Base-by-base conservation (phyloP, 2,329 filamentous ascomycete genomes). In the Fusarium equiseti region DNA sequence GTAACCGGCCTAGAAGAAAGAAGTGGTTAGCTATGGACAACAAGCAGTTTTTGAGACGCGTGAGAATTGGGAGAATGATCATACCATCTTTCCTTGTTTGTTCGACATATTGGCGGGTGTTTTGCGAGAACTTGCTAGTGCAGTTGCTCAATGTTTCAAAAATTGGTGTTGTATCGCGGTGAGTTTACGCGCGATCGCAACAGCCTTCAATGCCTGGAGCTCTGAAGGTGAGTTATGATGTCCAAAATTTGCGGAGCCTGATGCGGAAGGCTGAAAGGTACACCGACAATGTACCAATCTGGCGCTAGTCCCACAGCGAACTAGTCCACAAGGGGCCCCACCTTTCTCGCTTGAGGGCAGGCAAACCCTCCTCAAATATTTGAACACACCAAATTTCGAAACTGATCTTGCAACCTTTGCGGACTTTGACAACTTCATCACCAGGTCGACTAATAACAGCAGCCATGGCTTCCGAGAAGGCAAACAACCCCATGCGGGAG, bases 11-110 rank as follows among this genome's bases (percentile, higher is more conserved):
- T 92, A 83, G 73, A 84, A 77, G 77, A 83, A 72, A 77, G 77
- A 79, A 82, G 80, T 80, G 80, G 87, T 92, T 85, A 92, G 90
- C 86, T 83, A 82, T 88, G 84, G 81, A 78, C 73, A 81, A 82
- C 79, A 81, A 79, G 78, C 72, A 62, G 80, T 77, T 75, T 64
- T 75, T 57, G 16, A 63, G 49, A 75, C 74, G 71, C 73, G 73
- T 67, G 44, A 48, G 48, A 52, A 27, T 22, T 44, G 27, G 42
- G 77, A 38, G 72, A 70, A 72, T 59, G 62, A 72, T 63, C 93
- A 88, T 87, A 98, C 96, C 96, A 99, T 98, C 89, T 99, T 98
- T 84, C 96, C 96, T 84, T 98, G 95, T 84, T 97, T 97, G 89
- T 97, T 82, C 66, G 80, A 79, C 81, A 81, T 81, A 31, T 78